phyloP scores from a whole-genome alignment of 352 stramenopile species.

The Phytophthora quininea region DNA sequence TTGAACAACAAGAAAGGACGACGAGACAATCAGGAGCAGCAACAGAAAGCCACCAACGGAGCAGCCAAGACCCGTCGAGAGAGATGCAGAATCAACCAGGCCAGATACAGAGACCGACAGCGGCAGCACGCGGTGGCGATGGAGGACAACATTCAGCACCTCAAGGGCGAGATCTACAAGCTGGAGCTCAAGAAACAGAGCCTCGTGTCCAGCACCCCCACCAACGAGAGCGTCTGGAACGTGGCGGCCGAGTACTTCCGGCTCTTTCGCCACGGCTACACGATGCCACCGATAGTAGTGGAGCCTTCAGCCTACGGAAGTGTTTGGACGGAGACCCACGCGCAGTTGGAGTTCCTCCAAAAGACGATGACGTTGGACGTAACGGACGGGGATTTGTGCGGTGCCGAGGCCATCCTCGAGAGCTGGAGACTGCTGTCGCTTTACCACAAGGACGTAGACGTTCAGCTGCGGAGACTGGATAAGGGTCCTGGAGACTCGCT shows the following conservation, averaged over 20 bases:
- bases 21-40: too few relatives aligned
- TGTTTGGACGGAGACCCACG: neutral
- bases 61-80: too few relatives aligned
- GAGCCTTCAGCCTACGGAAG: neutral
- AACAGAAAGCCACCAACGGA: too few relatives aligned
- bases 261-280: conserved; percentile 21
- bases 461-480: conserved; percentile 15
- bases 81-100: conserved; percentile 29
- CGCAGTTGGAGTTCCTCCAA: conserved; percentile 21
- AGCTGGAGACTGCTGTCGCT: conserved; percentile 21
- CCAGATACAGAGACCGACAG: conserved; percentile 21
- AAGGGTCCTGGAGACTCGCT: conserved; percentile 5
- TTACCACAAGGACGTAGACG: conserved; percentile 5
- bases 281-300: neutral
- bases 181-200: conserved; percentile 13
- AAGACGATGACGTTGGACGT: conserved; percentile 15
- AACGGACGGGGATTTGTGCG: conserved; percentile 15
- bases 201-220: neutral
- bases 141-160: neutral
- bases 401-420: conserved; percentile 10
- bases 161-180: conserved; percentile 17
- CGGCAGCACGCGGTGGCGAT: conserved; percentile 6
- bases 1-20: too few relatives aligned
- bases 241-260: conserved; percentile 29
- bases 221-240: conserved; percentile 22